These are phyloP conservation scores for Flaveria brownii DNA, from an alignment of 129 eudicot genomes.

Conservation along the genomic window DNA sequence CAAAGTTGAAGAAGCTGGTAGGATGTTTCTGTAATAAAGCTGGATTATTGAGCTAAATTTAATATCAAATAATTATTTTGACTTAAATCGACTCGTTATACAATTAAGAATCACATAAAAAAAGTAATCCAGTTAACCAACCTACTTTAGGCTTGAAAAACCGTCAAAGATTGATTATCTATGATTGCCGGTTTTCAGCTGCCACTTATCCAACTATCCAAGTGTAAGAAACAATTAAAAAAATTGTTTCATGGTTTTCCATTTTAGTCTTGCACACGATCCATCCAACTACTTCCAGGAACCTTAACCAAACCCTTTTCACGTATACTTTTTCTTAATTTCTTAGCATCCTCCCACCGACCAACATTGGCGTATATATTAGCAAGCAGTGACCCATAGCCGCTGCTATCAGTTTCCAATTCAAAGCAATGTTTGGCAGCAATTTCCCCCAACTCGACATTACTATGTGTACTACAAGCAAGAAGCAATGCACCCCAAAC, in stretches of 20 bases:
- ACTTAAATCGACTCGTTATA: background rate
- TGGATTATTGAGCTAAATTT: too few species aligned
- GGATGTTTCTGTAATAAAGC: too few species aligned
- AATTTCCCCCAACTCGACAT: constrained; percentile 42
- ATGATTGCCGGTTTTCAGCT: background rate
- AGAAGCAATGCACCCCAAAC: constrained; percentile 51
- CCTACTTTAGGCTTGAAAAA: background rate
- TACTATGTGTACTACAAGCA: constrained; percentile 39
- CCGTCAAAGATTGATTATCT: background rate
- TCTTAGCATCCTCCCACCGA: constrained; percentile 54
- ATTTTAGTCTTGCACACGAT: constrained; percentile 17
- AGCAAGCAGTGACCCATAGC: constrained; percentile 47
- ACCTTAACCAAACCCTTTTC: constrained; percentile 41
- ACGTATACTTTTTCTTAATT: constrained; percentile 34
- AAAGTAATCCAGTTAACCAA: background rate
- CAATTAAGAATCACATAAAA: background rate
- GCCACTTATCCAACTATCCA: background rate
- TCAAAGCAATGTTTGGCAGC: constrained; percentile 42
- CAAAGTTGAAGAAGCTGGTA: background rate
- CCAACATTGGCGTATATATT: constrained; percentile 45
- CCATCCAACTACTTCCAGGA: constrained; percentile 58
- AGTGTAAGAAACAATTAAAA: background rate
- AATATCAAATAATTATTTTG: too few species aligned
- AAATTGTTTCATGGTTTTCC: background rate
- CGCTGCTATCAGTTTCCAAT: constrained; percentile 35